Evolutionary conservation across 1,139 yeast genomes (phyloP).

Genomic region (Zygoascus sp.): DNA sequence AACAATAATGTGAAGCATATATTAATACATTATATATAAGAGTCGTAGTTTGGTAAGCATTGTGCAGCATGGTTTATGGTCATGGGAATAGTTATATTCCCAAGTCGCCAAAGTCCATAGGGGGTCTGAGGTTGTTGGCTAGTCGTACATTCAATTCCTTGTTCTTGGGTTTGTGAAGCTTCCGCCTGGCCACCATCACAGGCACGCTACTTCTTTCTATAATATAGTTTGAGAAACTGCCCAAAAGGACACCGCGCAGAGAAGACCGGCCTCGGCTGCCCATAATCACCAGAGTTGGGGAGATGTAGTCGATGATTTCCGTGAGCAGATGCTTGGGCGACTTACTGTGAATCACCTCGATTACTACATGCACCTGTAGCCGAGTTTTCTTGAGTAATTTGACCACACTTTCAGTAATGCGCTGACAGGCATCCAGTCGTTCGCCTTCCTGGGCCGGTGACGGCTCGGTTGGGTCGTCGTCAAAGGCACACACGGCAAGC

Average conservation of each 20-base stretch:
- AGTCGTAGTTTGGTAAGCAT: no score
- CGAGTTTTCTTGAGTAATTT: slow-evolving; percentile 64
- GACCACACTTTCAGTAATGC: slow-evolving; percentile 56
- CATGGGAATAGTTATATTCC: background rate
- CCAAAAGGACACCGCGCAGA: slow-evolving; percentile 68
- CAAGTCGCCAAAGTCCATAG: slow-evolving; percentile 11
- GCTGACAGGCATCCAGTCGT: slow-evolving; percentile 55
- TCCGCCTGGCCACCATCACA: slow-evolving; percentile 84
- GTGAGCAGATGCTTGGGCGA: slow-evolving; percentile 81
- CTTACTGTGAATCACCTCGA: slow-evolving; percentile 78
- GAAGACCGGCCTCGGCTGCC: slow-evolving; percentile 78
- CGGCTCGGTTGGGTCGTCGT: slow-evolving; percentile 45
- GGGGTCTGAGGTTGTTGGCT: slow-evolving; percentile 37
- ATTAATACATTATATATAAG: no score
- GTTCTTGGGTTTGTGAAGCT: slow-evolving; percentile 68
- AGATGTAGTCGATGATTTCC: slow-evolving; percentile 75
- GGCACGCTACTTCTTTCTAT: slow-evolving; percentile 79
- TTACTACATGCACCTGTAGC: slow-evolving; percentile 68
- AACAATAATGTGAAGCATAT: no score
- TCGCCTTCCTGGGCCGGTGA: slow-evolving; percentile 37
- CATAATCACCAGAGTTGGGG: slow-evolving; percentile 78
- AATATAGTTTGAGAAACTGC: slow-evolving; percentile 70
- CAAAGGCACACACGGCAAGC: slow-evolving; percentile 73
- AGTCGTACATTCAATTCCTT: slow-evolving; percentile 42
- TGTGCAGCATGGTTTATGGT: background rate